A percentile compares a stretch with the other conserved stretches of the same genome.
phyloP scores from a whole-genome alignment of 164 flowering plant species.

The Cinnamomum micranthum region DNA sequence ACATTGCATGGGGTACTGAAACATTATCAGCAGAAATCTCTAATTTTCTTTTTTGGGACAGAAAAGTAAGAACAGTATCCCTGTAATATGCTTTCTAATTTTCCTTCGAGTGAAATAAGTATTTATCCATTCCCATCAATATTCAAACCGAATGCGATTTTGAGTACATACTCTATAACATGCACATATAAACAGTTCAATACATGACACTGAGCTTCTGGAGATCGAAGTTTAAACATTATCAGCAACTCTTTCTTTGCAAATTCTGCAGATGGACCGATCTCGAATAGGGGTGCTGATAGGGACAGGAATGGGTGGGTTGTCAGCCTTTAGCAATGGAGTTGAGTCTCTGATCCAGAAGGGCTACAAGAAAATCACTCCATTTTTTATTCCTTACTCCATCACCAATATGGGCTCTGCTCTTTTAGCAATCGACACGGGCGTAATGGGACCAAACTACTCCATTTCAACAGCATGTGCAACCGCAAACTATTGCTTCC shows the following conservation, averaged over 20 bases:
- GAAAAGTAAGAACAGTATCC: too few species aligned
- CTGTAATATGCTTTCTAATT: too few species aligned
- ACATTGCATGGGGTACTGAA: too few species aligned
- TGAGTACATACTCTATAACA: neutral
- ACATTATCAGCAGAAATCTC: too few species aligned
- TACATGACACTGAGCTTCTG: neutral
- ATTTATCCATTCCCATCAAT: neutral
- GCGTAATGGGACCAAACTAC: constrained; percentile 75
- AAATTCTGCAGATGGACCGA: constrained; percentile 48
- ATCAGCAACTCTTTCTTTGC: neutral
- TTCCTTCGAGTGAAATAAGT: neutral
- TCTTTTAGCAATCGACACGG: constrained; percentile 64
- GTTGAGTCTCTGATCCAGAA: constrained; percentile 49
- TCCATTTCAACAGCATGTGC: constrained; percentile 82
- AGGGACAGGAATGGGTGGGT: constrained; percentile 78
- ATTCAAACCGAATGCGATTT: neutral
- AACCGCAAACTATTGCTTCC: constrained; percentile 70
- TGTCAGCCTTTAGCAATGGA: constrained; percentile 51
- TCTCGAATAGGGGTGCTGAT: constrained; percentile 30
- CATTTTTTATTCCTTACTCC: constrained; percentile 73
- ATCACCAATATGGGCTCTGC: constrained; percentile 79
- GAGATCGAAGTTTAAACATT: too few species aligned
- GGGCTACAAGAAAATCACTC: constrained; percentile 64
- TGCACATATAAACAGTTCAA: neutral
- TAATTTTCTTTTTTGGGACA: too few species aligned